A percentile compares a stretch with the other conserved stretches of the same genome.
Evolutionary conservation across 2,329 filamentous ascomycete species (phyloP).

Genomic region (Aspergillus japonicus): DNA sequence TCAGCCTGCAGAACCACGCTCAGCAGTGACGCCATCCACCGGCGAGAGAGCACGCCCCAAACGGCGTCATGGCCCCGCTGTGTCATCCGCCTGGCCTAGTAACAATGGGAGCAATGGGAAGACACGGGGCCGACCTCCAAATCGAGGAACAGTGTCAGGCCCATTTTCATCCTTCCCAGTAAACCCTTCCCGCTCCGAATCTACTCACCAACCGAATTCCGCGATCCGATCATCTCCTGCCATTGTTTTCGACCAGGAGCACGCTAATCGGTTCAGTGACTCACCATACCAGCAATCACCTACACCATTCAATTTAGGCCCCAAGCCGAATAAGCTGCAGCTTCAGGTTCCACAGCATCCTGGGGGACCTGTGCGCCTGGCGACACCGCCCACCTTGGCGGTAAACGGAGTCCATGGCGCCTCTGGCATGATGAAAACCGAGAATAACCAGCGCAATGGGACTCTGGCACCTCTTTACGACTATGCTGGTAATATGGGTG

Average conservation of each 20-base stretch:
- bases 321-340: slow-evolving; percentile 41
- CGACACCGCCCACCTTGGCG: slow-evolving; percentile 43
- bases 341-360: slow-evolving; percentile 44
- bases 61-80: slow-evolving; percentile 75
- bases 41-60: slow-evolving; percentile 43
- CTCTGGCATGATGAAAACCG: slow-evolving; percentile 16
- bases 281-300: slow-evolving; percentile 28
- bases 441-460: slow-evolving; percentile 18
- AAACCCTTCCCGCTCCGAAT: slow-evolving; percentile 53
- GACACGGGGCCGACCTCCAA: slow-evolving; percentile 75
- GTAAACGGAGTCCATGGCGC: slow-evolving; percentile 38
- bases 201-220: slow-evolving; percentile 45
- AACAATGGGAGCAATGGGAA: slow-evolving; percentile 65
- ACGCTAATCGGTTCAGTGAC: slow-evolving; percentile 18
- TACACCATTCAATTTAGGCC: slow-evolving; percentile 21
- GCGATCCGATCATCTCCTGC: slow-evolving; percentile 41
- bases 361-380: slow-evolving; percentile 43
- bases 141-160: slow-evolving; percentile 63
- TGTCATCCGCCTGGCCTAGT: slow-evolving; percentile 86
- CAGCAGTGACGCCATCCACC: slow-evolving; percentile 66
- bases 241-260: slow-evolving; percentile 44
- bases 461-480: slow-evolving; percentile 11
- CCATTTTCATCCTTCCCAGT: slow-evolving; percentile 70
- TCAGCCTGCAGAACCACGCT: slow-evolving; percentile 60
- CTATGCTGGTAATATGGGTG: background rate